phyloP scores from a whole-genome alignment of 495 filamentous ascomycete species.

The Tuber brumale region DNA sequence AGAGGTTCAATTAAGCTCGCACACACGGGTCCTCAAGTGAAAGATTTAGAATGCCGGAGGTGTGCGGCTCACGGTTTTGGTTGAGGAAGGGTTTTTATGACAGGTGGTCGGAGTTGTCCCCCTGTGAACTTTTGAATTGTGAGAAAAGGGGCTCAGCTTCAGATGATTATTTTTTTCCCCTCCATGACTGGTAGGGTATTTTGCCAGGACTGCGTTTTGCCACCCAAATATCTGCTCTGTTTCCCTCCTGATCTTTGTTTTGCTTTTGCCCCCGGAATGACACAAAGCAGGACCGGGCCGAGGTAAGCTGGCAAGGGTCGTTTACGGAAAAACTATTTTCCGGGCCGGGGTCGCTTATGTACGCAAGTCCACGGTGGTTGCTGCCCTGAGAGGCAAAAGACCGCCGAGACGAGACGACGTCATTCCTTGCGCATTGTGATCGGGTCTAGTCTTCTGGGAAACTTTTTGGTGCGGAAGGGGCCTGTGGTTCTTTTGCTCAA shows the following conservation, averaged over 20 bases:
- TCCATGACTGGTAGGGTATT: not conserved
- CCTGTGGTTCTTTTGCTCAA: not conserved
- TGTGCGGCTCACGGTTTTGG: not conserved
- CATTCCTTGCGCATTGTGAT: constrained; percentile 28
- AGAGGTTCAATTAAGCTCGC: constrained; percentile 25
- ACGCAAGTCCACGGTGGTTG: no score
- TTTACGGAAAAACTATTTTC: not conserved
- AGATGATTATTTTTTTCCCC: not conserved
- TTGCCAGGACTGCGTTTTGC: not conserved
- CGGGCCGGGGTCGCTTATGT: not conserved
- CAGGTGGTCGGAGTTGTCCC: not conserved
- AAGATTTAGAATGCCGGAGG: not conserved
- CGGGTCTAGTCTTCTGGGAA: constrained; percentile 1
- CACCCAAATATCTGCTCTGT: not conserved
- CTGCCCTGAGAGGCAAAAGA: not conserved
- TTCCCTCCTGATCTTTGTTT: no score
- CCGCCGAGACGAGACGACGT: constrained; percentile 16
- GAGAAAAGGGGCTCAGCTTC: not conserved
- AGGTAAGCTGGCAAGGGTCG: not conserved
- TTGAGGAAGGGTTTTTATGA: not conserved
- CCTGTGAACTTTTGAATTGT: not conserved
- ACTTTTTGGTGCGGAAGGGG: not conserved
- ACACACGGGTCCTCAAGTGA: constrained; percentile 7
- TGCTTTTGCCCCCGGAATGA: not conserved
- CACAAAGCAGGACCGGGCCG: not conserved